phyloP scores from a whole-genome alignment of 441 rosid species.

The Croton laevigatus region DNA sequence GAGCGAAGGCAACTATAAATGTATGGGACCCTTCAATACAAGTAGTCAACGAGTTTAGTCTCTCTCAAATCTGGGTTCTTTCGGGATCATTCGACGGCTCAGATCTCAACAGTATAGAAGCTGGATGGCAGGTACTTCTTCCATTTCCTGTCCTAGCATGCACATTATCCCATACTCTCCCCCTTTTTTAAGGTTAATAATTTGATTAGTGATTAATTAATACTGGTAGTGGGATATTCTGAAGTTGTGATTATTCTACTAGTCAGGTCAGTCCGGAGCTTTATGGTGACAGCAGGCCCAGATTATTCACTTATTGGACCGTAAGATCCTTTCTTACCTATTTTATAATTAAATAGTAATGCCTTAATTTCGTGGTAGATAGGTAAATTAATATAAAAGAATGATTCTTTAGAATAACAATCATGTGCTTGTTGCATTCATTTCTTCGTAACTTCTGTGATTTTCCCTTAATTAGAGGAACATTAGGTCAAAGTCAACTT shows the following conservation, averaged over 20 bases:
- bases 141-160: slow-evolving; percentile 33
- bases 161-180: slow-evolving; percentile 22
- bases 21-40: slow-evolving; percentile 96
- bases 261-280: slow-evolving; percentile 99
- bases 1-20: slow-evolving; percentile 91
- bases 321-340: slow-evolving; percentile 45
- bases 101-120: slow-evolving; percentile 99
- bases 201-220: background rate
- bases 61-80: slow-evolving; percentile 96
- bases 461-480: background rate
- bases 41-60: slow-evolving; percentile 90
- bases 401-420: background rate
- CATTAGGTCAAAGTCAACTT: slow-evolving; percentile 15
- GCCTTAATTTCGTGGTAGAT: background rate
- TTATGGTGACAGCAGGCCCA: slow-evolving; percentile 94
- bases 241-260: slow-evolving; percentile 65
- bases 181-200: background rate
- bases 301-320: slow-evolving; percentile 98
- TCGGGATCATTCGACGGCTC: slow-evolving; percentile 98
- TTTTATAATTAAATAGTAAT: background rate
- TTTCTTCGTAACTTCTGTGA: background rate
- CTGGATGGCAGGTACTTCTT: slow-evolving; percentile 99
- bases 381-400: background rate
- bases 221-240: slow-evolving; percentile 23
- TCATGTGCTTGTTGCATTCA: slow-evolving; percentile 13